Base-by-base conservation (phyloP, 2,329 filamentous ascomycete species). In the Penicillium sp. region DNA sequence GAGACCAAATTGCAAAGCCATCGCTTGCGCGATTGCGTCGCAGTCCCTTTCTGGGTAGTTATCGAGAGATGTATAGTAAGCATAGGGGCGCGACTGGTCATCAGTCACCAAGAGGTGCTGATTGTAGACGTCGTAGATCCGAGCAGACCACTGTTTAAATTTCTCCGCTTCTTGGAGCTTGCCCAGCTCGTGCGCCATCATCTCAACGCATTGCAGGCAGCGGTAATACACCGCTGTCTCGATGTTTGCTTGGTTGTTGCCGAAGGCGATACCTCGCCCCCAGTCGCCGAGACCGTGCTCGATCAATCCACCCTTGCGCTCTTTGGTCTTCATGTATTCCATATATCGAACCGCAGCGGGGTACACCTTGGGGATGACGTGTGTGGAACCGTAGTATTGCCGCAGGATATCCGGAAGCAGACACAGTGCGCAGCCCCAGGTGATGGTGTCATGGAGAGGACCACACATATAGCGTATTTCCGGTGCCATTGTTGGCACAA, bases 391-490 rank as follows among this genome's bases (percentile, higher is more conserved):
- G 15, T 61, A 61, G 37, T 59, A 61, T 22, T 49, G 53, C 0
- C 52, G 51, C 2, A 60, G 41, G 5, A 60, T 53, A 29, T 61
- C 58, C 1, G 59, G 59, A 3, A 61, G 43, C 12, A 61, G 53
- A 35, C 57, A 59, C 6, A 61, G 22, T 6, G 59, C 59, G 29
- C 58, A 60, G 4, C 59, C 59, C 59, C 59, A 61, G 19, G 57
- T 61, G 13, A 61, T 61, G 0, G 72, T 75, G 46, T 75, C 72
- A 48, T 75, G 71, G 3, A 75, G 61, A 1, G 73, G 73, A 0
- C 73, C 73, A 49, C 72, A 74, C 72, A 75, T 75, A 46, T 75
- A 75, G 13, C 73, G 59, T 22, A 74, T 70, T 50, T 74, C 67
- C 0, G 73, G 73, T 0, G 72, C 73, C 72, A 76, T 75, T 0